A percentile compares a stretch with the other conserved stretches of the same genome.
These are phyloP conservation scores for Exophiala sideris DNA, from an alignment of 2,329 filamentous ascomycete genomes.

Conservation along the genomic window DNA sequence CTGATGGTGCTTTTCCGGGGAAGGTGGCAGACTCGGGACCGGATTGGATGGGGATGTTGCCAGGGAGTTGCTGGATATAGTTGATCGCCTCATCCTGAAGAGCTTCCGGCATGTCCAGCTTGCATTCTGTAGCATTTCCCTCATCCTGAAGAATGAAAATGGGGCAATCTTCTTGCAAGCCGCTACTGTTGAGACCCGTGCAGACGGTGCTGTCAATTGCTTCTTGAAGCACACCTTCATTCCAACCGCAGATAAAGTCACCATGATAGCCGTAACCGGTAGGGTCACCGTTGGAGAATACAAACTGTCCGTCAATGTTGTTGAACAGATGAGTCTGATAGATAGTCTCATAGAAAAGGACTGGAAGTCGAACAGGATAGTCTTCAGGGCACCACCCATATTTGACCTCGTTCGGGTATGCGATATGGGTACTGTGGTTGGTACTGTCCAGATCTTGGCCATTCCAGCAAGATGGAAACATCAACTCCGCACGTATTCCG, in stretches of 20 bases:
- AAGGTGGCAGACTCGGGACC: conserved; percentile 42
- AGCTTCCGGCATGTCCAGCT: conserved; percentile 55
- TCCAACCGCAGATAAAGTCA: conserved; percentile 73
- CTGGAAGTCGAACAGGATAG: conserved; percentile 65
- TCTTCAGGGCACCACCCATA: conserved; percentile 70
- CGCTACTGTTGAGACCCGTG: conserved; percentile 56
- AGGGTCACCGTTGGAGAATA: conserved; percentile 58
- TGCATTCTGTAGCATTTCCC: conserved; percentile 54
- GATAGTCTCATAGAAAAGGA: conserved; percentile 82
- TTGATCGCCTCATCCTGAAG: conserved; percentile 56
- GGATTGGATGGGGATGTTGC: conserved; percentile 52
- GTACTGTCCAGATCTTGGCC: conserved; percentile 57
- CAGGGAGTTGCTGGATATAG: conserved; percentile 60
- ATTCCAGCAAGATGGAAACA: conserved; percentile 90
- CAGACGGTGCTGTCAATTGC: conserved; percentile 65
- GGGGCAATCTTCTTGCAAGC: conserved; percentile 68
- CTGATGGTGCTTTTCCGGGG: conserved; percentile 4
- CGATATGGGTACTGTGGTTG: conserved; percentile 64
- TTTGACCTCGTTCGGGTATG: conserved; percentile 74
- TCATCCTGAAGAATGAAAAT: conserved; percentile 68
- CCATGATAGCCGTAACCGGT: conserved; percentile 55
- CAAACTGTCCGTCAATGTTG: conserved; percentile 63
- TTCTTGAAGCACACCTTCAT: conserved; percentile 60
- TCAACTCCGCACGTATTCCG: conserved; percentile 76
- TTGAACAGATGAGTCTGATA: conserved; percentile 68